Evolutionary conservation across 192 early-diverging fungal genomes (phyloP), one percentile per base, ranked within the genome.

Genomic region (Paraglomus occultum): DNA sequence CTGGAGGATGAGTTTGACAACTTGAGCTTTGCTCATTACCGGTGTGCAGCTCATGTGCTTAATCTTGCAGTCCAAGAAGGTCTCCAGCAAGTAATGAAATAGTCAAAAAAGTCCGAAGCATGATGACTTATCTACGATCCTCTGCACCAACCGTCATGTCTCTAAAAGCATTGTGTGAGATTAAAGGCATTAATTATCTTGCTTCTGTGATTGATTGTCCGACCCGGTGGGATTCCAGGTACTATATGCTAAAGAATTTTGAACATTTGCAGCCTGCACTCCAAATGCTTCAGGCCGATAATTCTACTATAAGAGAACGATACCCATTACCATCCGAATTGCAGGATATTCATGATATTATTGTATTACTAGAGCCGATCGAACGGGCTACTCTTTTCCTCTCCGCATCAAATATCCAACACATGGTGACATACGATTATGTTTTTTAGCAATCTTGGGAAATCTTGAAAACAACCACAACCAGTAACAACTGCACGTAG

Each of bases 161-260:
- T n/a, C 23, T 64, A 64, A 64, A 17, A 7, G 14, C 11, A 64
- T 48, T 64, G 47, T 64, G 17, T 11, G 14, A 46, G 2, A 5
- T 64, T 48, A 64, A 64, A 47, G 17, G 7, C 5, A 46, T 64
- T 8, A n/a, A 45, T 15, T 64, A 64, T 48, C 23, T 67, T 9
- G 46, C 52, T 42, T 38, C 64, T 8, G 44, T 53, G 0, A 43
- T 67, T 4, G 51, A 67, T 53, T 31, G 31, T 31, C 31, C 31
- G 1, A 31, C 31, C 31, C 31, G 51, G 2, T 53, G 40, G 40
- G 42, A 67, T 9, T 53, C 42, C 15, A 53, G 9, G 17, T 65
- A 65, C 45, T 48, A 65, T 39, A 65, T 61, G 49, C 38, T 48
- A 4, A 50, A 64, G 31, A 45, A 43, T 18, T 7, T 47, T 50